Evolutionary conservation across 176 grass and related monocot species (phyloP), one percentile per base, ranked within the genome.

Genomic region (Zea luxurians): DNA sequence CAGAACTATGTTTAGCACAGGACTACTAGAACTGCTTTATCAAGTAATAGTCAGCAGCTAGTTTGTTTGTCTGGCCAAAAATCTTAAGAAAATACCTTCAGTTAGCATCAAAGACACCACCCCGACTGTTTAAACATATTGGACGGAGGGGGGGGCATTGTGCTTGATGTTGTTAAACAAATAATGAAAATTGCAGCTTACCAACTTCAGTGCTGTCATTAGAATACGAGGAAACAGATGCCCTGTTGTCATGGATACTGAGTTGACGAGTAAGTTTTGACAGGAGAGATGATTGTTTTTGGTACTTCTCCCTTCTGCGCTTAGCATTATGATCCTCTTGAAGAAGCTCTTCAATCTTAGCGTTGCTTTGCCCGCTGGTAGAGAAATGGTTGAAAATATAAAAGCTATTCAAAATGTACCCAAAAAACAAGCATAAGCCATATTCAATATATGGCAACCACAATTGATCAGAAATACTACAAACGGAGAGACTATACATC

Each of bases 201-300:
- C 92, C 90, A 78, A 71, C 48, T 87, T 82, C 90, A 61, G 80
- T 46, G 63, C 66, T 68, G 18, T 75, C 88, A 45, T 91, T 82
- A 8, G 92, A 87, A 81, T 88, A 87, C 69, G 89, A 83, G 42
- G 90, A 83, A 74, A 78, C 71, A 68, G 88, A 60, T 71, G 92
- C 85, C 61, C 92, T 84, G 73, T 99, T 95, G 75, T 99, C 96
- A 76, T 95, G 91, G 52, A 95, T 78, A 45, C 90, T 90, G 37
- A 99, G 89, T 74, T 99, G 96, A 50, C 88, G 96, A 68, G 88
- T 99, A 62, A 99, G 92, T 68, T 95, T 95, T 58, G 96, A 99
- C 75, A 99, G 62, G 58, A 95, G 78, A 57, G 92, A 89, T 64
- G 92, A 95, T 70, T 99, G 96, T 63, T 89, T 99, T 53, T 99